Conservation (phyloP, 129 eudicot genomes). For the Solidago caesia region DNA sequence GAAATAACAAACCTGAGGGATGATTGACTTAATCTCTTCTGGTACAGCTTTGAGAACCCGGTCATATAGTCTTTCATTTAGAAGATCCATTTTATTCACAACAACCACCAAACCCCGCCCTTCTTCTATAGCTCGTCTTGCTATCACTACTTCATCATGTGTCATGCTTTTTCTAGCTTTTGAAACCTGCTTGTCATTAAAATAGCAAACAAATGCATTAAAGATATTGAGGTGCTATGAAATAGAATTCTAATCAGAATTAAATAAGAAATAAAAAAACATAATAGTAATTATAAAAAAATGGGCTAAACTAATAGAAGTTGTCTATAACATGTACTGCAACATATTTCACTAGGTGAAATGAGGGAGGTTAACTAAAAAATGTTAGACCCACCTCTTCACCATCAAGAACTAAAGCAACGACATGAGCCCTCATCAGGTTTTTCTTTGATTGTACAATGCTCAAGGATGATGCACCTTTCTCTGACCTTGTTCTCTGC, state of each 20-base stretch:
- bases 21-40: conserved; percentile 82
- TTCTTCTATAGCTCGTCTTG: conserved; percentile 92
- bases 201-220: conserved; percentile 9
- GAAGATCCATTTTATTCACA: conserved; percentile 96
- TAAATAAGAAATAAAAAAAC: not conserved
- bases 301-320: not conserved
- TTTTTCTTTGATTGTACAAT: conserved; percentile 85
- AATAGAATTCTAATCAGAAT: not conserved
- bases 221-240: not conserved
- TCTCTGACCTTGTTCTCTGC: conserved; percentile 80
- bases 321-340: not conserved
- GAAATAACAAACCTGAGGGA: conserved; percentile 74
- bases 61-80: conserved; percentile 57
- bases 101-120: conserved; percentile 92
- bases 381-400: conserved; percentile 61
- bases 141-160: conserved; percentile 92
- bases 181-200: conserved; percentile 53
- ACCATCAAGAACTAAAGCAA: conserved; percentile 93
- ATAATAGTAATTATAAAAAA: too few relatives aligned
- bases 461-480: conserved; percentile 90
- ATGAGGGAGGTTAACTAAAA: not conserved
- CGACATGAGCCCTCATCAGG: conserved; percentile 95
- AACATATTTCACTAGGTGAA: not conserved
- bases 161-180: conserved; percentile 77
- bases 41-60: conserved; percentile 72